Evolutionary conservation across 2,329 filamentous ascomycete genomes (phyloP), one percentile per base, ranked within the genome.

Genomic region (Calonectria pauciramosa): DNA sequence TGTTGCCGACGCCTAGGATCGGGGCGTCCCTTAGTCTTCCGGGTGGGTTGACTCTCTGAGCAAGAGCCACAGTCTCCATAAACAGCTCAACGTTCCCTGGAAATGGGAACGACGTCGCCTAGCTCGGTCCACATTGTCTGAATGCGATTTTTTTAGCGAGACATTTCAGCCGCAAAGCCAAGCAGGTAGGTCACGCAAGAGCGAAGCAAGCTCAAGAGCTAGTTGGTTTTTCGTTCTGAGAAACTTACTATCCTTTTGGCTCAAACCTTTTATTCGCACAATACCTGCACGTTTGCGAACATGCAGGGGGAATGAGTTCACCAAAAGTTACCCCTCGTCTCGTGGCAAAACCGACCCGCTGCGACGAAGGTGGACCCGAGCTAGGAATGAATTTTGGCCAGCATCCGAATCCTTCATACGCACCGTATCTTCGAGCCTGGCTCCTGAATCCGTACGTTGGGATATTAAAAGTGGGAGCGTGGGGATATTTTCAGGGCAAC

Each of bases 381-480:
- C 44, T 47, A 47, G n/a, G 10, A n/a, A 13, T 13, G 10, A 47
- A 47, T 47, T 11, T 11, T n/a, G 44, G 5, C 44, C n/a, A 47
- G 44, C 44, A 47, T 47, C 44, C 9, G 44, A 47, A 47, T 47
- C 44, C 44, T 47, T 47, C 44, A 13, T 23, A 13, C 44, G 44
- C n/a, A 47, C 9, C 44, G 5, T n/a, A 8, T 18, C 7, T 20
- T 44, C 18, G 41, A 44, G 5, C 41, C 41, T 44, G 41, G 41
- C 18, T 8, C 6, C 41, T n/a, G 44, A n/a, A n/a, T 20, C 4
- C 23, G 44, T 47, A 47, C n/a, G 44, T 47, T 23, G 44, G 44
- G 44, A 47, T 23, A 47, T 47, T 47, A 47, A 47, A 47, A 47
- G 44, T 47, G 44, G 44, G 44, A 47, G 44, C 44, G n/a, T 47